These are phyloP conservation scores for Globisporangium echinulatum DNA, from an alignment of 352 stramenopile species.

Conservation along the genomic window DNA sequence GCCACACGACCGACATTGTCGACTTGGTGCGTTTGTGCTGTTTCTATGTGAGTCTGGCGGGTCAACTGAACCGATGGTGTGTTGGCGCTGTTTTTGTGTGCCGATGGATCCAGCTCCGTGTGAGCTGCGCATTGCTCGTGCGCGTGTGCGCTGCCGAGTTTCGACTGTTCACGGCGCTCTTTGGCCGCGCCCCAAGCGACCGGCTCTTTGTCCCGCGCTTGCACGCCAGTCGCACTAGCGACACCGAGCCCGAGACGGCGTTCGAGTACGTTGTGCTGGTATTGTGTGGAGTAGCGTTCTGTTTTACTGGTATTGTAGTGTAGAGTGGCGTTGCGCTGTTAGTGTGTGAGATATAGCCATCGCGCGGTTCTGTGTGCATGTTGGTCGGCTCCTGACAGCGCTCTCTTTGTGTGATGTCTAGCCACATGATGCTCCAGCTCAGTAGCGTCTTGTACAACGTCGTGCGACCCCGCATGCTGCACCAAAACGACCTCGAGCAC, in stretches of 20 bases:
- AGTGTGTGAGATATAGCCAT: no score
- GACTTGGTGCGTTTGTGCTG: conserved; percentile 30
- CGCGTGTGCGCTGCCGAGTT: conserved; percentile 73
- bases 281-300: background rate
- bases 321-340: no score
- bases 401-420: conserved; percentile 7
- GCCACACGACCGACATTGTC: conserved; percentile 62
- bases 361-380: no score
- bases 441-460: conserved; percentile 69
- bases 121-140: conserved; percentile 56
- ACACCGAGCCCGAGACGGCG: conserved; percentile 41
- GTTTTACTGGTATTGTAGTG: background rate
- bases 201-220: conserved; percentile 35
- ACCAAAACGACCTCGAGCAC: conserved; percentile 69
- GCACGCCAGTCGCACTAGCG: conserved; percentile 22
- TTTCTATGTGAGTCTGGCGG: background rate
- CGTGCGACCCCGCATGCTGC: conserved; percentile 53
- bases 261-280: conserved; percentile 51
- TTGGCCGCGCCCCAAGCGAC: conserved; percentile 51
- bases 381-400: no score
- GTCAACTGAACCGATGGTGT: background rate
- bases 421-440: conserved; percentile 71
- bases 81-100: background rate
- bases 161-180: conserved; percentile 64
- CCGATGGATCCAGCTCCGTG: conserved; percentile 30